These are phyloP conservation scores for Globisporangium recalcitrans DNA, from an alignment of 352 stramenopile genomes.

Conservation along the genomic window DNA sequence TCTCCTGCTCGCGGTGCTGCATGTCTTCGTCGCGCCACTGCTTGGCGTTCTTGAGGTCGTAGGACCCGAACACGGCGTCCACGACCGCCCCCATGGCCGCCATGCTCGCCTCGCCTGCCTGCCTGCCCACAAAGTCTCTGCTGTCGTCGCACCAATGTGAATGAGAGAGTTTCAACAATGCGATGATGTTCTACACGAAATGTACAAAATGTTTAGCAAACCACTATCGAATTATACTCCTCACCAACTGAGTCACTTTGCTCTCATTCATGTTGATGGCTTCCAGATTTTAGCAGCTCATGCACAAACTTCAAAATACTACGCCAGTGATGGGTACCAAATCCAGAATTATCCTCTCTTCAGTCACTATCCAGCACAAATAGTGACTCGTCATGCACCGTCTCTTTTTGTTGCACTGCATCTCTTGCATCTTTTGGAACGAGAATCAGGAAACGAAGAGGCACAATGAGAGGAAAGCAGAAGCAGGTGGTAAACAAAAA, in stretches of 20 bases:
- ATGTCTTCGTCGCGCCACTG: slow-evolving; percentile 81
- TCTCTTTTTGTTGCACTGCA: neutral
- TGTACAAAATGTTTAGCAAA: too few species aligned
- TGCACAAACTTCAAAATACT: neutral
- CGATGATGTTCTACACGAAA: too few species aligned
- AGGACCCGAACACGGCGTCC: slow-evolving; percentile 77
- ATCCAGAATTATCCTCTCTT: neutral
- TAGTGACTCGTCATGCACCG: neutral
- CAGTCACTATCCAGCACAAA: neutral
- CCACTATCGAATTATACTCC: too few species aligned
- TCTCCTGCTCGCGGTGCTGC: slow-evolving; percentile 65
- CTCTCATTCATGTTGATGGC: too few species aligned
- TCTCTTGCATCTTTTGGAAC: neutral
- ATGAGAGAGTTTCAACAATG: neutral
- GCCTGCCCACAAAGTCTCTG: too few species aligned
- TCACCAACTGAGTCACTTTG: too few species aligned
- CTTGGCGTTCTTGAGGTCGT: slow-evolving; percentile 83
- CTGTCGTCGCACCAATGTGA: too few species aligned
- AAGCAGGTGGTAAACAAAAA: neutral
- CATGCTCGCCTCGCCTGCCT: slow-evolving; percentile 19
- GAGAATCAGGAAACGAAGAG: neutral
- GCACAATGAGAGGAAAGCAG: neutral
- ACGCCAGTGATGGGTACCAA: neutral
- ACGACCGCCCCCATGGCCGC: slow-evolving; percentile 55
- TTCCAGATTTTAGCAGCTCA: too few species aligned